A percentile compares a stretch with the other conserved stretches of the same genome.
These are phyloP conservation scores for Chrysanthemum makinoi DNA, from an alignment of 129 eudicot genomes.

Conservation along the genomic window DNA sequence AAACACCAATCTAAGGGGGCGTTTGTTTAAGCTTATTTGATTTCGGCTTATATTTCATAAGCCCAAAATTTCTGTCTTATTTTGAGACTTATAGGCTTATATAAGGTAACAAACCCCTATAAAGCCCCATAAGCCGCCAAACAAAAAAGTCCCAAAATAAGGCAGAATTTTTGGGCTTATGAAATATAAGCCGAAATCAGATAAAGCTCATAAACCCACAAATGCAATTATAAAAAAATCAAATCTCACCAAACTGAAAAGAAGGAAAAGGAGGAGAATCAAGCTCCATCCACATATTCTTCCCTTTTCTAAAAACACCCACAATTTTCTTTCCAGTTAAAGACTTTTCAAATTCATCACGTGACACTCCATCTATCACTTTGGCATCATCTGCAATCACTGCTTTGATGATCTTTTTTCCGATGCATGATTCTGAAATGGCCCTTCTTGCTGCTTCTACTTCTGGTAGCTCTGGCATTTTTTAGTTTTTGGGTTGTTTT, in stretches of 20 bases:
- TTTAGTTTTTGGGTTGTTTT: too few species aligned
- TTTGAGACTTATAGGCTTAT: too few species aligned
- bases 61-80: too few species aligned
- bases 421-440: slow-evolving; percentile 63
- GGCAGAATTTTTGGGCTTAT: too few species aligned
- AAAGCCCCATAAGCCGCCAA: too few species aligned
- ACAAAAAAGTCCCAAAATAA: too few species aligned
- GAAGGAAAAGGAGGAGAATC: slow-evolving; percentile 95
- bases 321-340: slow-evolving; percentile 71
- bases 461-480: slow-evolving; percentile 98
- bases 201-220: too few species aligned
- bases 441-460: slow-evolving; percentile 98
- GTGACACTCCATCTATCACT: slow-evolving; percentile 72
- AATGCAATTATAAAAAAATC: not conserved
- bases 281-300: slow-evolving; percentile 89
- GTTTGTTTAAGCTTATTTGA: too few species aligned
- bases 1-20: too few species aligned
- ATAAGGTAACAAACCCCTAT: too few species aligned
- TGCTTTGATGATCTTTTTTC: slow-evolving; percentile 70
- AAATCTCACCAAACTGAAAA: slow-evolving; percentile 74
- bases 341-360: slow-evolving; percentile 57
- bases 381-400: slow-evolving; percentile 64
- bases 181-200: too few species aligned
- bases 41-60: too few species aligned
- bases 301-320: slow-evolving; percentile 79